Conservation (phyloP, 2,329 filamentous ascomycete genomes). For the Tolypocladium amazonense region DNA sequence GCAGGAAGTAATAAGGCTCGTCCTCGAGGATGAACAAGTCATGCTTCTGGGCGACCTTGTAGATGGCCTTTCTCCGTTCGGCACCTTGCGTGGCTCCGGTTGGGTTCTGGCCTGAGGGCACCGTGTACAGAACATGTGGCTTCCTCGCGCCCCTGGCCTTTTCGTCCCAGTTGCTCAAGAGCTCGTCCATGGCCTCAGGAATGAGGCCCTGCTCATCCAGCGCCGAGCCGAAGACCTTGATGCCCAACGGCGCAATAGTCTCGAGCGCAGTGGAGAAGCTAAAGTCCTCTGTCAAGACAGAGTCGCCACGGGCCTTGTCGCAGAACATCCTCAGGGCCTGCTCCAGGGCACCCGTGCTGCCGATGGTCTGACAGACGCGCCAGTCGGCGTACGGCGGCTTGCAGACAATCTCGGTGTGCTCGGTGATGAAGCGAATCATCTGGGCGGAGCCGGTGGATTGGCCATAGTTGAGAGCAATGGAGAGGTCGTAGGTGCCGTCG, state of each 20-base stretch:
- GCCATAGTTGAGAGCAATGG: constrained; percentile 86
- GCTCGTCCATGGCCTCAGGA: constrained; percentile 38
- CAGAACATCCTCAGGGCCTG: constrained; percentile 76
- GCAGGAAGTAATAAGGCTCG: constrained; percentile 90
- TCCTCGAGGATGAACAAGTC: constrained; percentile 84
- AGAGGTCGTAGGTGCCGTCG: constrained; percentile 53
- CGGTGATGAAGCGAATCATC: constrained; percentile 80
- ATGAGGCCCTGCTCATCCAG: constrained; percentile 45
- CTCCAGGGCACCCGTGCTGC: constrained; percentile 79
- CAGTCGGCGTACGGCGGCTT: constrained; percentile 84
- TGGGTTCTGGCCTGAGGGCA: constrained; percentile 77
- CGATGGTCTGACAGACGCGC: constrained; percentile 72
- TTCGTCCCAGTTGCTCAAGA: constrained; percentile 41
- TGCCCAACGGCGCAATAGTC: constrained; percentile 42
- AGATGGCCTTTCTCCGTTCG: constrained; percentile 60
- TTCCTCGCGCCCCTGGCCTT: constrained; percentile 31
- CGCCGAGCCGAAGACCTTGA: constrained; percentile 37
- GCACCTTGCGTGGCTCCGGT: constrained; percentile 72
- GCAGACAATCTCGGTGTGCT: constrained; percentile 89
- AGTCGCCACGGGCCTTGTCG: constrained; percentile 57
- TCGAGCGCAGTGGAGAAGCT: constrained; percentile 69
- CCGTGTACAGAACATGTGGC: constrained; percentile 48
- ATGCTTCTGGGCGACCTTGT: constrained; percentile 70
- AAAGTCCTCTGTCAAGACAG: constrained; percentile 79
- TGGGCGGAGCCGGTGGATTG: constrained; percentile 80